Percentiles rank a stretch among this genome's conserved stretches.
Conservation (phyloP, 2,329 filamentous ascomycete species). For the Fusarium sp. region DNA sequence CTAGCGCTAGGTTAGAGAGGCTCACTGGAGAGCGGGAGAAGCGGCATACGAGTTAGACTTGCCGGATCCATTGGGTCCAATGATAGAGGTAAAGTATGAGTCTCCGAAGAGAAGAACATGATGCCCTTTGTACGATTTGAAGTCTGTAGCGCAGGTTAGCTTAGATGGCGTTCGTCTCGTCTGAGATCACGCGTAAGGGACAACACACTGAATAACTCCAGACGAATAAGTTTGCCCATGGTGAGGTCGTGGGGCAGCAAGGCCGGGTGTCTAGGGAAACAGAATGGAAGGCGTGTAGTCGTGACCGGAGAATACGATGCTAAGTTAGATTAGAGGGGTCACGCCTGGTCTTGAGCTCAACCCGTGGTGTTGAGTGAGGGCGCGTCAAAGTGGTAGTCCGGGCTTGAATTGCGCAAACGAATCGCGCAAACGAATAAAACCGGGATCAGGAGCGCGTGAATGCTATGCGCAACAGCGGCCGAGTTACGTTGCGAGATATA, state of each 20-base stretch:
- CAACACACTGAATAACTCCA: constrained; percentile 88
- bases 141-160: constrained; percentile 67
- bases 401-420: constrained; percentile 30
- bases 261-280: constrained; percentile 15
- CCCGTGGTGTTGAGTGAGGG: constrained; percentile 28
- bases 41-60: constrained; percentile 91
- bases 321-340: constrained; percentile 22
- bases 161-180: neutral
- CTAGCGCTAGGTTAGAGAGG: constrained; percentile 54
- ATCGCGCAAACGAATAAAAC: constrained; percentile 21
- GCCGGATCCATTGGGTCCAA: constrained; percentile 98
- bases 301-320: constrained; percentile 7
- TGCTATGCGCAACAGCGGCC: neutral
- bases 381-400: constrained; percentile 38
- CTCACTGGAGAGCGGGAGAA: neutral
- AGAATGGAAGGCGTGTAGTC: neutral
- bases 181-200: neutral
- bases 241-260: constrained; percentile 49
- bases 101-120: constrained; percentile 95
- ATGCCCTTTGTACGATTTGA: constrained; percentile 99
- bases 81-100: constrained; percentile 98
- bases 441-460: neutral
- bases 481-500: constrained; percentile 13
- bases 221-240: constrained; percentile 96
- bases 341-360: constrained; percentile 29